Conservation (phyloP, 768 basidiomycete genomes). For the Xerocomellus intermedius region DNA sequence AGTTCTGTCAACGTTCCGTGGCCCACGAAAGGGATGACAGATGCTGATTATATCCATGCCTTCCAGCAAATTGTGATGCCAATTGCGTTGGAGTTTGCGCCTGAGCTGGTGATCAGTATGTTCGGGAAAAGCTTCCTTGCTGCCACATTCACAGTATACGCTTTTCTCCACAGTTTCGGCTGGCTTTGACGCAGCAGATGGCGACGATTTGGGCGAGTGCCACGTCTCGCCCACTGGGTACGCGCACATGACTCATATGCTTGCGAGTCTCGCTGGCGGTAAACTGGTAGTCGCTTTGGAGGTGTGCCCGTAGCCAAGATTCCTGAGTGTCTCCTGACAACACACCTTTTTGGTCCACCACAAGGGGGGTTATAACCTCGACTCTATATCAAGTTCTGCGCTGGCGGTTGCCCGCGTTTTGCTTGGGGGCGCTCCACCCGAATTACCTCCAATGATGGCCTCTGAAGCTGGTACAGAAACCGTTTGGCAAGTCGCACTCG, state of each 20-base stretch:
- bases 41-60: constrained; percentile 95
- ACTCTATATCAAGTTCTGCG: constrained; percentile 84
- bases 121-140: constrained; percentile 4
- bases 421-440: constrained; percentile 84
- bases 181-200: constrained; percentile 94
- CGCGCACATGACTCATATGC: constrained; percentile 99
- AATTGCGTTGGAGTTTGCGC: constrained; percentile 93
- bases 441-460: constrained; percentile 69
- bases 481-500: constrained; percentile 80
- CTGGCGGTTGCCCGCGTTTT: constrained; percentile 84
- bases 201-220: constrained; percentile 91
- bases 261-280: constrained; percentile 83
- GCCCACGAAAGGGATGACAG: constrained; percentile 84
- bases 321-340: not conserved
- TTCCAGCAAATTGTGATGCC: constrained; percentile 97
- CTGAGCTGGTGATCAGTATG: constrained; percentile 94
- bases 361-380: constrained; percentile 94
- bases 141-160: not conserved
- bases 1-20: constrained; percentile 97
- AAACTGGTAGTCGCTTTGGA: constrained; percentile 92
- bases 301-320: constrained; percentile 43
- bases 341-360: not conserved
- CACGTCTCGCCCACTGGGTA: constrained; percentile 89
- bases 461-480: constrained; percentile 85
- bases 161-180: constrained; percentile 71